Evolutionary conservation across 306 rosid genomes (phyloP).

Genomic region (Dalbergia oliveri): DNA sequence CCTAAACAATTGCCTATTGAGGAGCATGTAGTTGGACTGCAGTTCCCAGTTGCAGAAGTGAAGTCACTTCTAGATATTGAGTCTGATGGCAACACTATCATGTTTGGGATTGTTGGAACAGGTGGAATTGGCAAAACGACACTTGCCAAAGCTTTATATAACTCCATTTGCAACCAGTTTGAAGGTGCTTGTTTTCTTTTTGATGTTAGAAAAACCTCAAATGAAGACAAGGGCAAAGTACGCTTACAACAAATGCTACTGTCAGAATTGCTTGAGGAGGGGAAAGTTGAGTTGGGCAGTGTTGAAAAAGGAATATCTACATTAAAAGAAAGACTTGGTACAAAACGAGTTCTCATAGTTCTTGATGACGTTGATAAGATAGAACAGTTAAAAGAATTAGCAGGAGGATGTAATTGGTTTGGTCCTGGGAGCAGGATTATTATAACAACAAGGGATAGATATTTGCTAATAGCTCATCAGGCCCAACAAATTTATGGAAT

Average conservation of each 20-base stretch:
- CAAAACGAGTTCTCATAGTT: conserved; percentile 30
- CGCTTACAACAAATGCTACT: conserved; percentile 16
- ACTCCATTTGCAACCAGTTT: no score
- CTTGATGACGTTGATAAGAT: conserved; percentile 42
- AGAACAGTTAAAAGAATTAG: background rate
- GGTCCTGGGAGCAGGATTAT: conserved; percentile 17
- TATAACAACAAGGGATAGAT: conserved; percentile 39
- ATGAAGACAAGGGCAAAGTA: background rate
- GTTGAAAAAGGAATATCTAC: background rate
- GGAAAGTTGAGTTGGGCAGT: background rate
- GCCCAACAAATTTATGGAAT: background rate
- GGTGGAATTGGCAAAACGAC: no score
- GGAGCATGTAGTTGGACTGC: no score
- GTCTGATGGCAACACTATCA: no score
- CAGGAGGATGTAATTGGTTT: conserved; percentile 45
- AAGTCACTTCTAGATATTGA: no score
- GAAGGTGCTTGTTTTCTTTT: no score
- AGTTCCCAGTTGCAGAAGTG: no score
- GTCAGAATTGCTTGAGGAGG: background rate
- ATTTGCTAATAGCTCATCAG: background rate
- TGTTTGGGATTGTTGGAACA: no score
- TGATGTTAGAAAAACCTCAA: conserved; percentile 18
- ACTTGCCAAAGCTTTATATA: no score
- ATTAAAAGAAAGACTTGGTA: background rate
- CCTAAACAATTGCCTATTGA: background rate